Evolutionary conservation across 2,329 filamentous ascomycete genomes (phyloP), one percentile per base, ranked within the genome.

Genomic region (Penicillium olsonii): DNA sequence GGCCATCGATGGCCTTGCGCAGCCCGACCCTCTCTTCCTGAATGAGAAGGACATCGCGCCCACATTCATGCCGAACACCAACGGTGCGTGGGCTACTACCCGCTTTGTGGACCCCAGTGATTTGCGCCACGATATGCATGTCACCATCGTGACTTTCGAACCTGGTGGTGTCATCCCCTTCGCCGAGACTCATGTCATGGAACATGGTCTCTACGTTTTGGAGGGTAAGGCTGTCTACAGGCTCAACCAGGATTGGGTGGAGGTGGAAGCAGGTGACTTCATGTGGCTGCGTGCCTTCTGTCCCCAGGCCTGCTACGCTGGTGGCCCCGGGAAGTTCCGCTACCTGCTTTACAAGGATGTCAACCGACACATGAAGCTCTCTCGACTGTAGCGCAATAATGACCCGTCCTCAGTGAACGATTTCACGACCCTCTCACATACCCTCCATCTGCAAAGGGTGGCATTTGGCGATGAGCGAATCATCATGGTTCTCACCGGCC

Each of bases 231-330:
- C 57, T 15, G 59, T 62, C 7, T 62, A 62, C 41, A 53, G 59
- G 5, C 56, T 62, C 0, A 62, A 62, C 14, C 59, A 62, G 48
- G 60, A 62, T 41, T 62, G 60, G 60, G 60, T 62, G 11, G 60
- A 62, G 55, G 60, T 62, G 9, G 60, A 62, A 37, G 60, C 60
- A 0, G 60, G 60, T 33, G 60, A 62, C 26, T 62, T 62, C 40
- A 62, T 62, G 60, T 62, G 60, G 60, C 27, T 62, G 56, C 60
- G 60, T 3, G 60, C 60, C 34, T 62, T 62, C 50, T 62, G 60
- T 22, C 60, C 60, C 12, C 60, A 62, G 53, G 60, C 60, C 15
- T 62, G 60, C 24, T 62, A 62, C 11, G 60, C 60, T 6, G 60
- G 60, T 58, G 60, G 60, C 11, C 60, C 60, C 15, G 58, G 60